A percentile compares a stretch with the other conserved stretches of the same genome.
Conservation (phyloP, 2,329 filamentous ascomycete species). For the Cytospora chrysosperma region DNA sequence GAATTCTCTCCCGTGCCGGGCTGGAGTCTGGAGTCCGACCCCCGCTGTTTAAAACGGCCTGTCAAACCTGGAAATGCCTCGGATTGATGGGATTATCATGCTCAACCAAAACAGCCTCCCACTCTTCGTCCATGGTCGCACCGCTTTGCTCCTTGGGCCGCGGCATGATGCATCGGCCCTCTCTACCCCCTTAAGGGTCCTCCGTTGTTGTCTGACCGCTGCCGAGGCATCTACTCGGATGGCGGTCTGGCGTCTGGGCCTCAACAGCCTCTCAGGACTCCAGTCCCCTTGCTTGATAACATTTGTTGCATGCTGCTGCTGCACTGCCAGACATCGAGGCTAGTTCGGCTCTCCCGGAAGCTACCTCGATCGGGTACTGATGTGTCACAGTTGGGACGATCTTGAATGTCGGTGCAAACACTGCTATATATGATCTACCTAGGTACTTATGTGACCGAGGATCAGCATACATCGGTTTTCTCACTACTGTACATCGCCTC, state of each 20-base stretch:
- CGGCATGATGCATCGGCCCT: background rate
- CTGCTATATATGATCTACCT: background rate
- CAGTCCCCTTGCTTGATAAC: background rate
- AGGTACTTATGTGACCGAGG: background rate
- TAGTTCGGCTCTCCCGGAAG: background rate
- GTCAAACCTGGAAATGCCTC: slow-evolving; percentile 6
- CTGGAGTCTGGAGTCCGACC: slow-evolving; percentile 5
- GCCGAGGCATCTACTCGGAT: background rate
- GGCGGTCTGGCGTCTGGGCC: background rate
- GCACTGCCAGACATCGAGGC: background rate
- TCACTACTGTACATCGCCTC: background rate
- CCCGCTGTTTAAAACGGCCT: background rate
- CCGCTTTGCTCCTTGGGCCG: background rate
- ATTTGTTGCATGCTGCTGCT: background rate
- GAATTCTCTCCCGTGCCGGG: slow-evolving; percentile 12
- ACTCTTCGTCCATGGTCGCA: background rate
- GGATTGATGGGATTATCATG: background rate
- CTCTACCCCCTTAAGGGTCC: background rate
- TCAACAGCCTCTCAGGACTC: background rate
- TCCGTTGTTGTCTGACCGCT: background rate
- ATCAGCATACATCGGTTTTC: background rate
- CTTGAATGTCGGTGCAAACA: background rate
- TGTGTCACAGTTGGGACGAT: background rate
- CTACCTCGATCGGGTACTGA: background rate
- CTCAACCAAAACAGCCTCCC: background rate